phyloP scores from a whole-genome alignment of 2,329 filamentous ascomycete species.

The Pseudogymnoascus sp. region DNA sequence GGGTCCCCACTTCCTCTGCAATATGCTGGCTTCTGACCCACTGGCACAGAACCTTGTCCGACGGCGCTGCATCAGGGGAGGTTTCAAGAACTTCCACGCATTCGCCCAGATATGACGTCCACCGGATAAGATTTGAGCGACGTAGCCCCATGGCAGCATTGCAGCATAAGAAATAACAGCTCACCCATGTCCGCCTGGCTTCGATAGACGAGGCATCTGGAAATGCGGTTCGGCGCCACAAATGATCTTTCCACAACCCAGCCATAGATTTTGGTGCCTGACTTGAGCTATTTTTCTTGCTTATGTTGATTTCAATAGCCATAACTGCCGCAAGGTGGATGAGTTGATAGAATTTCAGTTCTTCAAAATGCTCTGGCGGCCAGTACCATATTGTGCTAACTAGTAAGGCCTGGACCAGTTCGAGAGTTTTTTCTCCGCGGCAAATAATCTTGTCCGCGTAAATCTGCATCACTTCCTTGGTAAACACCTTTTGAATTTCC shows the following conservation, averaged over 20 bases:
- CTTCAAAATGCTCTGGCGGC: constrained; percentile 38
- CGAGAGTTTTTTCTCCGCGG: constrained; percentile 42
- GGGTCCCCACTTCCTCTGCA: constrained; percentile 46
- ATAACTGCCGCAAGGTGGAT: constrained; percentile 44
- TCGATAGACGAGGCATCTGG: constrained; percentile 28
- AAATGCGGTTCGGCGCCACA: constrained; percentile 34
- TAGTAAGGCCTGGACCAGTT: constrained; percentile 42
- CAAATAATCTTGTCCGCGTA: constrained; percentile 41
- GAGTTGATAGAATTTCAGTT: constrained; percentile 43
- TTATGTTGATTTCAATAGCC: constrained; percentile 33
- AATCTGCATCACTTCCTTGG: constrained; percentile 39
- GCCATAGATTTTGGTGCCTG: constrained; percentile 27
- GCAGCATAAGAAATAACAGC: constrained; percentile 30
- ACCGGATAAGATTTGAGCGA: constrained; percentile 37
- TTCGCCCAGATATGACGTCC: constrained; percentile 36
- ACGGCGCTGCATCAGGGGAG: constrained; percentile 31
- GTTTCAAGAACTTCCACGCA: constrained; percentile 36
- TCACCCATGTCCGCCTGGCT: constrained; percentile 29
- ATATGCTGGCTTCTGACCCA: constrained; percentile 39
- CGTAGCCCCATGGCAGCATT: constrained; percentile 37
- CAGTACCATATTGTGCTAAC: constrained; percentile 42
- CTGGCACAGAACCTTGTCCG: constrained; percentile 35
- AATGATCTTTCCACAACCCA: constrained; percentile 33
- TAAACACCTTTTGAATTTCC: constrained; percentile 35
- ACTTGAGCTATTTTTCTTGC: constrained; percentile 24